These are phyloP conservation scores for Alternaria triticimaculans DNA, from an alignment of 2,329 filamentous ascomycete species.

Conservation along the genomic window DNA sequence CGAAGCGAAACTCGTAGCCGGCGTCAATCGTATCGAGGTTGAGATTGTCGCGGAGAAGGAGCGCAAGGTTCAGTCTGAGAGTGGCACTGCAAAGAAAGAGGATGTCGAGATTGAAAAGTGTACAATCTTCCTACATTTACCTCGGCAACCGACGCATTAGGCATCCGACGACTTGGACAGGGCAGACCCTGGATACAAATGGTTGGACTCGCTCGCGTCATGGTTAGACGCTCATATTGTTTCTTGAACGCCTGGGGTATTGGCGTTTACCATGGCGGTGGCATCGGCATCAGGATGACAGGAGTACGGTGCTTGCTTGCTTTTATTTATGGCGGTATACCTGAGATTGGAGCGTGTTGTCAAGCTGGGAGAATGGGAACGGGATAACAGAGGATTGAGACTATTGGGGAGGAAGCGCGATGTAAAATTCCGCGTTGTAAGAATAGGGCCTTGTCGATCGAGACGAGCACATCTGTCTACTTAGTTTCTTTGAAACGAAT, in stretches of 20 bases:
- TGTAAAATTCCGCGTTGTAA: not conserved
- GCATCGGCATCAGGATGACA: not conserved
- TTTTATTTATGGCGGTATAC: slow-evolving; percentile 1
- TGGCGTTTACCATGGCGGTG: not conserved
- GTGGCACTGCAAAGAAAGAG: slow-evolving; percentile 29
- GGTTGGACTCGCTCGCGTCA: not conserved
- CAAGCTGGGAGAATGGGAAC: not conserved
- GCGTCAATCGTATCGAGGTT: slow-evolving; percentile 79
- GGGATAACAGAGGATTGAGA: not conserved
- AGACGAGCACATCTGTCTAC: not conserved
- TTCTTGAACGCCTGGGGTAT: not conserved
- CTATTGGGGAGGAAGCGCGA: not conserved
- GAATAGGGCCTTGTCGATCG: not conserved
- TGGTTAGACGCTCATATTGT: not conserved
- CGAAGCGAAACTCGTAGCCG: slow-evolving; percentile 73
- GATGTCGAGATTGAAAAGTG: slow-evolving; percentile 79
- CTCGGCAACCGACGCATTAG: slow-evolving; percentile 48
- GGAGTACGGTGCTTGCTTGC: slow-evolving; percentile 1
- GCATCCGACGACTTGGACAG: not conserved
- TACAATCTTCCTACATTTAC: slow-evolving; percentile 75
- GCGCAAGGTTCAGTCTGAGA: slow-evolving; percentile 48
- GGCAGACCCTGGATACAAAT: not conserved
- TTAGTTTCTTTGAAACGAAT: not conserved
- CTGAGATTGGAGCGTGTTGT: slow-evolving; percentile 1
- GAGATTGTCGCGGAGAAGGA: slow-evolving; percentile 75